Percentiles rank a stretch among this genome's conserved stretches.
phyloP scores from a whole-genome alignment of 495 filamentous ascomycete species.

The Aspergillus incahuasiensis region DNA sequence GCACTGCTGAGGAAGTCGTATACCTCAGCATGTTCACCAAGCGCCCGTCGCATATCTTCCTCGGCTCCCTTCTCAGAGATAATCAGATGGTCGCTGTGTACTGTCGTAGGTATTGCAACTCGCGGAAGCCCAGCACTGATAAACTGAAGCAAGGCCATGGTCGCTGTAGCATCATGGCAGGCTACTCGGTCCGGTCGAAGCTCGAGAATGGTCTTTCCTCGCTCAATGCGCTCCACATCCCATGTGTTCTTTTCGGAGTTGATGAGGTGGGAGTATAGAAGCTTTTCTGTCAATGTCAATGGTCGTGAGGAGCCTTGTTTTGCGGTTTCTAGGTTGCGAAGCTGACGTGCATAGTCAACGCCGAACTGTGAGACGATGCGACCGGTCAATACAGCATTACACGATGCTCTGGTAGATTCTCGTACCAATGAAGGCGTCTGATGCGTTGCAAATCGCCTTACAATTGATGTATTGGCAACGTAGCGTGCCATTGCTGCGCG shows the following conservation, averaged over 20 bases:
- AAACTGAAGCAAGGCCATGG: constrained; percentile 95
- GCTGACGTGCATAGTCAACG: constrained; percentile 67
- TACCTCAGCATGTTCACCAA: constrained; percentile 85
- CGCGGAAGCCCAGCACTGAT: constrained; percentile 85
- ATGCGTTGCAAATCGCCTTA: background rate
- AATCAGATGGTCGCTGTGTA: constrained; percentile 93
- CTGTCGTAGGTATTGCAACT: constrained; percentile 74
- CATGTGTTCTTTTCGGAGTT: constrained; percentile 77
- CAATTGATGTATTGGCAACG: background rate
- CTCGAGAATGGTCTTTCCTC: constrained; percentile 80
- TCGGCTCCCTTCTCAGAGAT: constrained; percentile 80
- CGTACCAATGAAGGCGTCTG: background rate
- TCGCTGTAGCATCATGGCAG: constrained; percentile 92
- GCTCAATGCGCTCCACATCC: constrained; percentile 69
- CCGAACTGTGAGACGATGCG: background rate
- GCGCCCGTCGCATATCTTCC: constrained; percentile 75
- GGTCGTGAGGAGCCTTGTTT: constrained; percentile 72
- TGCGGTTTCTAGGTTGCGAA: constrained; percentile 75
- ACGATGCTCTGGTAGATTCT: background rate
- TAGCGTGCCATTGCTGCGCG: background rate
- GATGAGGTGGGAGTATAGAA: constrained; percentile 88
- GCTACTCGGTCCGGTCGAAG: constrained; percentile 86
- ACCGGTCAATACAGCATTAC: background rate
- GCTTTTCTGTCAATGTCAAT: constrained; percentile 84
- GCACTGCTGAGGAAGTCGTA: constrained; percentile 87